A percentile compares a stretch with the other conserved stretches of the same genome.
These are phyloP conservation scores for Pichia sp. DNA, from an alignment of 1,139 yeast genomes.

Conservation along the genomic window DNA sequence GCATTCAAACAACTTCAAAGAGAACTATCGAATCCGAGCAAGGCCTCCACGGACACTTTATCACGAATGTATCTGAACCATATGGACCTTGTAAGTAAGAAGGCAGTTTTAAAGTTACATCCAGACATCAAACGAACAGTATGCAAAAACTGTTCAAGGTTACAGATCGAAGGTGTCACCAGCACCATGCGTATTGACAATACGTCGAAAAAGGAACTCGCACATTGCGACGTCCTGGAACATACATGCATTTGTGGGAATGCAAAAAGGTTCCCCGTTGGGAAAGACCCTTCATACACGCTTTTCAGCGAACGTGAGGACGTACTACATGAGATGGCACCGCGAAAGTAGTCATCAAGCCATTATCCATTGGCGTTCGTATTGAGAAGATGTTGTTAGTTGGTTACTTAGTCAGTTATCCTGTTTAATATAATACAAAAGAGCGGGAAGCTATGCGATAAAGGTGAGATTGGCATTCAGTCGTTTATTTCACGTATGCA, in stretches of 20 bases:
- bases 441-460: neutral
- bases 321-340: conserved; percentile 6
- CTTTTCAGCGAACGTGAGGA: conserved; percentile 26
- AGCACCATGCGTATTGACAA: conserved; percentile 29
- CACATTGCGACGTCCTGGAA: conserved; percentile 27
- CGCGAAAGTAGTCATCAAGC: neutral
- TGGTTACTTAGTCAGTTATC: neutral
- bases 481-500: conserved; percentile 1
- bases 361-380: neutral
- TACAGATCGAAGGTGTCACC: conserved; percentile 39
- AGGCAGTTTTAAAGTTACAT: conserved; percentile 53
- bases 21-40: neutral
- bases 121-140: conserved; percentile 54
- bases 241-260: conserved; percentile 33
- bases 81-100: conserved; percentile 49
- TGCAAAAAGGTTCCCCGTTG: conserved; percentile 33
- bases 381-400: neutral
- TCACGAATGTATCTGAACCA: conserved; percentile 44
- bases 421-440: neutral
- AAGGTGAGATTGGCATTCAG: neutral
- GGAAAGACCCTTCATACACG: conserved; percentile 27
- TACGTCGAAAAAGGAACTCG: conserved; percentile 22
- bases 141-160: conserved; percentile 52
- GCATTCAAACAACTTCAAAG: conserved; percentile 5
- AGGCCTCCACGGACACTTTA: conserved; percentile 27